Conservation (phyloP, 805 yeast species). For the Ogataea ganodermae region DNA sequence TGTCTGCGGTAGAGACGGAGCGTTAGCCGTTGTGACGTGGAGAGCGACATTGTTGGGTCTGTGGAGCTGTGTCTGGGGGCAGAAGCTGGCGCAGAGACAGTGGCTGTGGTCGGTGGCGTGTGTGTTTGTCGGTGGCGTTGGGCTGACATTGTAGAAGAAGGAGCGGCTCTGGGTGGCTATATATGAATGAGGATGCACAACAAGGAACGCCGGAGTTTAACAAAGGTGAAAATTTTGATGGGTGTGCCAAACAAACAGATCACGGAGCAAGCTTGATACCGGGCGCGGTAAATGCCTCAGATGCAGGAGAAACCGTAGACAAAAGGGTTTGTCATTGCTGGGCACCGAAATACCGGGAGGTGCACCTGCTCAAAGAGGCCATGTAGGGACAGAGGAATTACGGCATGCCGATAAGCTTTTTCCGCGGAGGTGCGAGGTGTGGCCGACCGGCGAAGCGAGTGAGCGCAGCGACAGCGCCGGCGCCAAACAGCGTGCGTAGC, state of each 20-base stretch:
- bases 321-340: neutral
- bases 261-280: neutral
- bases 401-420: constrained; percentile 6
- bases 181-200: neutral
- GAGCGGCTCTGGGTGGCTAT: neutral
- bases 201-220: neutral
- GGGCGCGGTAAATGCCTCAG: constrained; percentile 4
- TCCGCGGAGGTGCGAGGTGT: constrained; percentile 10
- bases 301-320: neutral
- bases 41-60: neutral
- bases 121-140: neutral
- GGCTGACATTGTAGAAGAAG: neutral
- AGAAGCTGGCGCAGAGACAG: neutral
- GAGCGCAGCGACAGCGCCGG: no score
- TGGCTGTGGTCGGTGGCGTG: neutral
- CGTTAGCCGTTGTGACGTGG: neutral
- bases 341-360: neutral
- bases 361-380: neutral
- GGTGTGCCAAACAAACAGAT: neutral
- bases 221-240: neutral
- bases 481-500: no score
- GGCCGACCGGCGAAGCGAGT: neutral
- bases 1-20: neutral
- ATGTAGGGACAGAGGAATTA: neutral
- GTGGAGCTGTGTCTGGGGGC: neutral